phyloP scores from a whole-genome alignment of 2,329 filamentous ascomycete species.

The Fusarium nisikadoi region DNA sequence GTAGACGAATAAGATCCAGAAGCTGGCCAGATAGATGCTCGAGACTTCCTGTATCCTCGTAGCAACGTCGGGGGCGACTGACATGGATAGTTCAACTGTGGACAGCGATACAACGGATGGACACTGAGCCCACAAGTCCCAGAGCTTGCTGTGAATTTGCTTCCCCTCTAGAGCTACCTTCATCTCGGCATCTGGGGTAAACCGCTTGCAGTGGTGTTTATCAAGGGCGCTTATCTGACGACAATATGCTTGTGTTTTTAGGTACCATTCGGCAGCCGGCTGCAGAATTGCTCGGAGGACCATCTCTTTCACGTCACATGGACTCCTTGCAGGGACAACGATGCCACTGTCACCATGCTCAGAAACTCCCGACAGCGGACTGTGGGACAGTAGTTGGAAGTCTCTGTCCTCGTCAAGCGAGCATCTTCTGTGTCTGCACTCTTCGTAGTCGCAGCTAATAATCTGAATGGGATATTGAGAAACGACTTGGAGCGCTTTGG shows the following conservation, averaged over 20 bases:
- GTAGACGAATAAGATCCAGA: constrained; percentile 3
- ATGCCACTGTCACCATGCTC: background rate
- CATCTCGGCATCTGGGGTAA: constrained; percentile 1
- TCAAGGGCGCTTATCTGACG: constrained; percentile 4
- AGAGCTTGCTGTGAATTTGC: background rate
- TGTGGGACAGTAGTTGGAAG: background rate
- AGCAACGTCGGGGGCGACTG: background rate
- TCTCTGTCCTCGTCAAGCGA: background rate
- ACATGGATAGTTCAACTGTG: background rate
- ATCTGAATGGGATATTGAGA: constrained; percentile 5
- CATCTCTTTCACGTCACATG: constrained; percentile 1
- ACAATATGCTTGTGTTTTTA: background rate
- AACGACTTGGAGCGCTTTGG: background rate
- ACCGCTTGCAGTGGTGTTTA: background rate
- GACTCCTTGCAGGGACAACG: background rate
- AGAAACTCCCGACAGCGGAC: background rate
- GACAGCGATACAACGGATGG: background rate
- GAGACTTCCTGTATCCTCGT: background rate
- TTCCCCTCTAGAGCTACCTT: background rate
- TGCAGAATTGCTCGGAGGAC: background rate
- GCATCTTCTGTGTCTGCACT: background rate
- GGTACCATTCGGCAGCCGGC: background rate
- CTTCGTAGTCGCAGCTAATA: constrained; percentile 3
- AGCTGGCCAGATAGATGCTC: background rate
- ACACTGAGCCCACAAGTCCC: constrained; percentile 5